Evolutionary conservation across 768 basidiomycete genomes (phyloP).

Genomic region (Termitomyces eurrhizus): DNA sequence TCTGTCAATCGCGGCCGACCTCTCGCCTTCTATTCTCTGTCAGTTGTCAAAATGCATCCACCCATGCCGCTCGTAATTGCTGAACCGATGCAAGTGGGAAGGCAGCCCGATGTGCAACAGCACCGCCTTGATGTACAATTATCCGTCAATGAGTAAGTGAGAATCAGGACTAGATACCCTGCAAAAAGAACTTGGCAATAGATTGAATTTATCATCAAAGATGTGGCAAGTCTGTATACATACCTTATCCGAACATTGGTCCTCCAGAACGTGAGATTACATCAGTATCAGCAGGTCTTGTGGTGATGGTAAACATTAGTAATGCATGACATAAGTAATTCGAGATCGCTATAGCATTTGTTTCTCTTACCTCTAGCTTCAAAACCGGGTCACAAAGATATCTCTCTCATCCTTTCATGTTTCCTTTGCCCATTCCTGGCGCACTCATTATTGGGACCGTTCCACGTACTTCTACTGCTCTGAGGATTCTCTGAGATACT

Average conservation of each 20-base stretch:
- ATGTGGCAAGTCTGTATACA: background rate
- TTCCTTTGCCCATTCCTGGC: no score
- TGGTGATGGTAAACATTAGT: background rate
- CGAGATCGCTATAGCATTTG: no score
- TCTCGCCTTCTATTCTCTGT: constrained; percentile 51
- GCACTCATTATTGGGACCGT: no score
- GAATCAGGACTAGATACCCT: no score
- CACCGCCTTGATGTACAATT: background rate
- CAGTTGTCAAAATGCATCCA: constrained; percentile 58
- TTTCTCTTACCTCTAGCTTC: no score
- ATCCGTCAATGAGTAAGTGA: background rate
- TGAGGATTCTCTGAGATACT: no score
- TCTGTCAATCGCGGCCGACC: constrained; percentile 74
- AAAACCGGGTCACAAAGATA: no score
- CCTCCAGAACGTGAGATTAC: background rate
- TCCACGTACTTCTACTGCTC: no score
- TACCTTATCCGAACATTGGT: background rate
- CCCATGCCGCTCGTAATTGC: constrained; percentile 43
- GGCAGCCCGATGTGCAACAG: no score
- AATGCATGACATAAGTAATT: background rate
- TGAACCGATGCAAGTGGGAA: no score
- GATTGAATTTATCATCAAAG: no score
- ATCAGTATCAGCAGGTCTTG: background rate
- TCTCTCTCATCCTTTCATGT: no score
- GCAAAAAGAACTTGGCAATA: background rate